Conservation (phyloP, 2,329 filamentous ascomycete species). For the Trichoderma arundinaceum region DNA sequence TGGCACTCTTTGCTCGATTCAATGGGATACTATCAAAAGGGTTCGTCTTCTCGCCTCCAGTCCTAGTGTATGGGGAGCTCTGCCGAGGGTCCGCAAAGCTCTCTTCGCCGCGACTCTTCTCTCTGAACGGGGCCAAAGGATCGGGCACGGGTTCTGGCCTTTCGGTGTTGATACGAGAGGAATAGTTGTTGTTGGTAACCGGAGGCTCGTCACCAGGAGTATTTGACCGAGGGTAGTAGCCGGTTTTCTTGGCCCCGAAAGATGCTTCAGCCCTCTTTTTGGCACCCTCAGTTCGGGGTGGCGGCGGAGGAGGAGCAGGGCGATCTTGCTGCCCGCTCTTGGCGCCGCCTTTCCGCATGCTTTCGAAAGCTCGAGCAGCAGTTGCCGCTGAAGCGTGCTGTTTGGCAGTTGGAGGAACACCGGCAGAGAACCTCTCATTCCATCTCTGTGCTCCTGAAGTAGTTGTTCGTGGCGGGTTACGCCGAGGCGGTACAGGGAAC, state of each 20-base stretch:
- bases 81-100: constrained; percentile 56
- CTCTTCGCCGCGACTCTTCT: constrained; percentile 39
- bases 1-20: constrained; percentile 55
- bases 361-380: constrained; percentile 51
- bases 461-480: constrained; percentile 41
- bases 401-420: constrained; percentile 52
- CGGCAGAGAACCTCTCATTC: constrained; percentile 49
- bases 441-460: constrained; percentile 54
- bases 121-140: constrained; percentile 55
- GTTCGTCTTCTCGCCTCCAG: constrained; percentile 64
- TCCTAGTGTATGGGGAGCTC: constrained; percentile 62
- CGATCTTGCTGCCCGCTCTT: constrained; percentile 39
- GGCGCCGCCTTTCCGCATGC: constrained; percentile 49
- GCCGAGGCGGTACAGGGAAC: constrained; percentile 58
- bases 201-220: constrained; percentile 58
- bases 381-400: constrained; percentile 47
- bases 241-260: constrained; percentile 57
- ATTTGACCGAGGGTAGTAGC: constrained; percentile 57
- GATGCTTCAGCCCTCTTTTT: constrained; percentile 60
- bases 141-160: constrained; percentile 48
- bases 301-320: constrained; percentile 45
- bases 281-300: constrained; percentile 57
- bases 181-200: constrained; percentile 58
- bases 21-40: constrained; percentile 57
- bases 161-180: constrained; percentile 44